Base-by-base conservation (phyloP, 148 eudicot genomes). In the Oxyria digyna region DNA sequence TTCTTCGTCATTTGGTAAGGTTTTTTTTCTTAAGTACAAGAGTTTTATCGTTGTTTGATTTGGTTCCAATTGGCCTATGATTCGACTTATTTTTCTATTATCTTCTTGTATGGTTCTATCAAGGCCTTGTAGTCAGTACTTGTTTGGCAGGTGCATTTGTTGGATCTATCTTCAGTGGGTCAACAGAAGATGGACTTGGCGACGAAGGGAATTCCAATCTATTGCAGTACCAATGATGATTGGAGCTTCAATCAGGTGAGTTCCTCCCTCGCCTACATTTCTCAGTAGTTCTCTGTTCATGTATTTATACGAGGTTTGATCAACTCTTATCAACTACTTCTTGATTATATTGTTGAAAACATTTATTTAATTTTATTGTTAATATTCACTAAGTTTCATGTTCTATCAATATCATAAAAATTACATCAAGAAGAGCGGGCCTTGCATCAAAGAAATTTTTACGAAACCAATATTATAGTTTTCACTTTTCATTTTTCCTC, bases 41-140 rank as follows among this genome's bases (percentile, higher is more conserved):
- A n/a, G n/a, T n/a, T n/a, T n/a, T n/a, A n/a, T n/a, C n/a, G n/a
- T n/a, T n/a, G n/a, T n/a, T n/a, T n/a, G n/a, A n/a, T n/a, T n/a
- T n/a, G n/a, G n/a, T n/a, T n/a, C n/a, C n/a, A n/a, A n/a, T n/a
- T n/a, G n/a, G n/a, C n/a, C n/a, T n/a, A n/a, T n/a, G n/a, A n/a
- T n/a, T n/a, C n/a, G n/a, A n/a, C n/a, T n/a, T n/a, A n/a, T n/a
- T n/a, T n/a, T n/a, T n/a, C n/a, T n/a, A n/a, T n/a, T n/a, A n/a
- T n/a, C n/a, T n/a, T n/a, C n/a, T n/a, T n/a, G n/a, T n/a, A n/a
- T n/a, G n/a, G n/a, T n/a, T n/a, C n/a, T n/a, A n/a, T n/a, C n/a
- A 65, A 91, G 97, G 97, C 65, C 76, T 91, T 73, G 96, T 91
- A 29, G 97, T 91, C 71, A 91, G 97, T 69, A 78, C 87, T 63